Base-by-base conservation (phyloP, 2,329 filamentous ascomycete genomes). In the Colletotrichum graminicola region DNA sequence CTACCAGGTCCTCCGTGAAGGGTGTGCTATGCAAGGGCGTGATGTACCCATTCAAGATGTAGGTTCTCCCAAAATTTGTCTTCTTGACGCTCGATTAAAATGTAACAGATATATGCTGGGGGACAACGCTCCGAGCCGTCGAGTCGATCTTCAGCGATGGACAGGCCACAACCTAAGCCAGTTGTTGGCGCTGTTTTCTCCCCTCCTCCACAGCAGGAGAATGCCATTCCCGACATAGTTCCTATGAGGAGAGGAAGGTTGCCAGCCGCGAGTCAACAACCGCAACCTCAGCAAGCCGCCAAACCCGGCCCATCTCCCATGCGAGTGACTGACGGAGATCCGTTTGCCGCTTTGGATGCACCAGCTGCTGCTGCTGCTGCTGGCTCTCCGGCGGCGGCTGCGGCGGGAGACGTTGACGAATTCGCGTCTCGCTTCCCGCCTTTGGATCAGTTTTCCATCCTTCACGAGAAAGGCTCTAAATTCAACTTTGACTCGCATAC, bases 221-320 rank as follows among this genome's bases (percentile, higher is more conserved):
- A 92, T 75, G 84, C 87, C 11, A 91, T 98, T 66, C 96, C 96
- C 11, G 94, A 98, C 32, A 94, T 99, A 73, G 91, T 93, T 47
- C 96, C 95, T 0, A 98, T 98, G 96, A 90, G 96, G 72, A 89
- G 96, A 82, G 96, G 96, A 5, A 87, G 94, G 73, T 93, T 94
- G 23, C 82, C 85, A 32, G 80, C 80, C 6, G 77, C 83, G 26
- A 77, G 79, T 34, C 75, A 65, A 62, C 74, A 70, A 45, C 49
- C 60, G 32, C 73, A 6, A 85, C 86, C 5, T 87, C 85, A 76
- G 76, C 84, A 72, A 76, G 83, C 23, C 84, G 86, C 69, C 49
- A 91, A 89, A 77, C 88, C 88, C 64, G 92, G 84, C 76, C 88
- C 90, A 10, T 94, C 93, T 6, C 92, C 94, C 0, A 88, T 90